Evolutionary conservation across 73 alveolate genomes (phyloP).

Genomic region (Chromera velia): DNA sequence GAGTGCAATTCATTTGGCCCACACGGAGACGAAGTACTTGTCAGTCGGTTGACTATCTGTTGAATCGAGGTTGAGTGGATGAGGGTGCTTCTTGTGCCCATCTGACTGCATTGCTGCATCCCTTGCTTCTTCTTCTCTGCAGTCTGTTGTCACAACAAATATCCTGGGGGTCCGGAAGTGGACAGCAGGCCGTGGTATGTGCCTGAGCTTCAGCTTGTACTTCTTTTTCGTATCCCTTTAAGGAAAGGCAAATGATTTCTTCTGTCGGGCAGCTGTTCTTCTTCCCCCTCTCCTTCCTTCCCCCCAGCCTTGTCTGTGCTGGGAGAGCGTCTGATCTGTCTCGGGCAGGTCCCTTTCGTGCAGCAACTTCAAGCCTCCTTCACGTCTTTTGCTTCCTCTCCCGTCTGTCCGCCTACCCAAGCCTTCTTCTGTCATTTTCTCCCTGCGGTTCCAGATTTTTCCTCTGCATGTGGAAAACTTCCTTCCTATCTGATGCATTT

Average conservation of each 20-base stretch:
- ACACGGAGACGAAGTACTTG: neutral
- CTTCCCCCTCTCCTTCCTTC: no score
- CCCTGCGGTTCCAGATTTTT: neutral
- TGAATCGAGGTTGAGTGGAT: neutral
- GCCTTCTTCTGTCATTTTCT: neutral
- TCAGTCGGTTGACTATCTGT: neutral
- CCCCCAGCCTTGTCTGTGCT: no score
- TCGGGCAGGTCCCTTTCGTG: no score
- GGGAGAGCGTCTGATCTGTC: no score
- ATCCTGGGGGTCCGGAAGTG: conserved; percentile 52
- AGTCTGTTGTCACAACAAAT: conserved; percentile 35
- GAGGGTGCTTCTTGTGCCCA: neutral
- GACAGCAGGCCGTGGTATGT: conserved; percentile 47
- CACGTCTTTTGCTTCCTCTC: no score
- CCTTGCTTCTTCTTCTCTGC: neutral
- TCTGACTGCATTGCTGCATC: neutral
- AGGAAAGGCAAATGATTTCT: no score
- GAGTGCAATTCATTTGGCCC: neutral
- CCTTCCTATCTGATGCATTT: no score
- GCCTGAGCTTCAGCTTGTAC: neutral
- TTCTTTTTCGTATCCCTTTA: no score
- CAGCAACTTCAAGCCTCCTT: no score
- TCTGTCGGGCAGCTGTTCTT: no score
- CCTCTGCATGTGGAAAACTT: no score
- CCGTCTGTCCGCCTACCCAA: no score